Evolutionary conservation across 2,329 filamentous ascomycete genomes (phyloP), one percentile per base, ranked within the genome.

Genomic region (Scedosporium apiospermum): DNA sequence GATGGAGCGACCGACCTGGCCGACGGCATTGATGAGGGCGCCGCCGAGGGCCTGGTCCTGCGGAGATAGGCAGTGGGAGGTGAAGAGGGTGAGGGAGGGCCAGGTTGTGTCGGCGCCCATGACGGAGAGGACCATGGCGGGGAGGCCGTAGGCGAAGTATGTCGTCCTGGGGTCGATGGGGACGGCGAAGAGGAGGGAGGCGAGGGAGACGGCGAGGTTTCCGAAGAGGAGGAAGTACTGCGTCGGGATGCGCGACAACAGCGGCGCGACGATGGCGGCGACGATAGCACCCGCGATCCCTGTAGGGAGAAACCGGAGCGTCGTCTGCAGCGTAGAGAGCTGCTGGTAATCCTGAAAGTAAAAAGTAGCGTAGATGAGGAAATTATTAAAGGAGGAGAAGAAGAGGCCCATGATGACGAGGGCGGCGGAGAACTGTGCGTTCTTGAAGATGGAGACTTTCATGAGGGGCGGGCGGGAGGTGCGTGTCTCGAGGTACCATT

Each of bases 341-440:
- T 80, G 82, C 67, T 87, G 85, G 69, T 82, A 89, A 65, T 87
- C 81, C 71, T 90, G 88, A 72, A 84, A 90, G 72, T 84, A 88
- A 72, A 87, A 90, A 4, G 88, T 90, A 1, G 85, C 82, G 67
- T 82, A 88, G 64, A 90, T 77, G 46, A 89, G 74, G 66, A 81
- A 88, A 70, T 87, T 86, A 73, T 88, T 89, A 74, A 90, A 90
- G 1, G 80, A 77, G 18, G 82, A 80, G 68, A 87, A 89, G 74
- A 89, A 89, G 1, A 89, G 71, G 0, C 78, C 78, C 81, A 89
- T 88, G 67, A 88, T 84, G 38, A 81, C 69, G 76, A 89, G 85
- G 16, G 85, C 86, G 6, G 84, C 82, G 41, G 80, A 82, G 69
- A 90, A 88, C 6, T 78, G 79, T 4, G 73, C 71, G 69, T 82